phyloP scores from a whole-genome alignment of 164 flowering plant genomes.

The Vitis labrusca region DNA sequence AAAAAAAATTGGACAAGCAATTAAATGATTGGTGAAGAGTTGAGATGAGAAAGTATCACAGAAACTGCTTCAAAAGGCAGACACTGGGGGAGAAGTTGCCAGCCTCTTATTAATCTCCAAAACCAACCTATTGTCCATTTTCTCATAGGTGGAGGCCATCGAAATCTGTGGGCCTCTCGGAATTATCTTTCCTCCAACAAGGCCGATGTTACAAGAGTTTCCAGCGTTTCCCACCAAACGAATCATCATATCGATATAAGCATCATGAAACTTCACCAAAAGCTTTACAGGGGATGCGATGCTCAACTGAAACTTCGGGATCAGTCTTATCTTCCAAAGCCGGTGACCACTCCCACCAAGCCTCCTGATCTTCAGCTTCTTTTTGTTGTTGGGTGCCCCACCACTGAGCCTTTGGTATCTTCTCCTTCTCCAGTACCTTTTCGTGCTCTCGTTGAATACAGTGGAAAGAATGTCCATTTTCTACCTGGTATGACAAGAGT shows the following conservation, averaged over 20 bases:
- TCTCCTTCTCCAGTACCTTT: conserved; percentile 17
- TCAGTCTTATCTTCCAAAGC: conserved; percentile 2
- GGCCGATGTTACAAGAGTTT: background rate
- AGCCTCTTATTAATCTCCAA: conserved; percentile 29
- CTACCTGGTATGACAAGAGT: background rate
- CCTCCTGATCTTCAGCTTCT: conserved; percentile 7
- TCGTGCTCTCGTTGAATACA: conserved; percentile 13
- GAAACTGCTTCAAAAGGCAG: no score
- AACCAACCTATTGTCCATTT: conserved; percentile 26
- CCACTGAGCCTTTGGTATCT: conserved; percentile 13
- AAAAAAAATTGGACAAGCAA: no score
- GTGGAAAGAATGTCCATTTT: conserved; percentile 6
- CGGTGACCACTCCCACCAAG: conserved; percentile 9
- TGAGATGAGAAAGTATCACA: no score
- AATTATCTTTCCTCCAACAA: conserved; percentile 21
- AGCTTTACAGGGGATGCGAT: conserved; percentile 7
- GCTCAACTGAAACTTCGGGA: conserved; percentile 7
- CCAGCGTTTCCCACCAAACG: conserved; percentile 13
- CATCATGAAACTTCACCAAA: conserved; percentile 16
- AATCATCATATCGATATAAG: conserved; percentile 25
- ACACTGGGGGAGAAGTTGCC: background rate
- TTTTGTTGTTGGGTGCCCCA: background rate
- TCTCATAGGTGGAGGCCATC: background rate
- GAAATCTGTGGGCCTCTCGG: conserved; percentile 10
- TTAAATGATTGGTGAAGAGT: no score